A percentile compares a stretch with the other conserved stretches of the same genome.
These are phyloP conservation scores for Centella asiatica DNA, from an alignment of 129 eudicot genomes.

Conservation along the genomic window DNA sequence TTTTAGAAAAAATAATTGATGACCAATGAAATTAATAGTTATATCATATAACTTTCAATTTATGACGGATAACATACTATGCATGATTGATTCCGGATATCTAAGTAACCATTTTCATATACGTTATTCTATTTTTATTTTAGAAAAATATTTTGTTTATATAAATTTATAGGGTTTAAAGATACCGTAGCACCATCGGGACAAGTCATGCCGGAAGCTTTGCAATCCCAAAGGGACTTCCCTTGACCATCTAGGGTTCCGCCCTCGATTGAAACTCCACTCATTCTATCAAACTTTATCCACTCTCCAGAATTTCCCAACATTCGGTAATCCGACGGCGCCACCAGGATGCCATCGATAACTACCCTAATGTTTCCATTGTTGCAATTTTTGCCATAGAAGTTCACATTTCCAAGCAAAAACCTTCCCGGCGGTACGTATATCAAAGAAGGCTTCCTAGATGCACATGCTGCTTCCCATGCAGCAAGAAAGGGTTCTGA, in stretches of 20 bases:
- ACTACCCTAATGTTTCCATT: neutral
- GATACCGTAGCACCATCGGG: neutral
- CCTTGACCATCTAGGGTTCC: constrained; percentile 1
- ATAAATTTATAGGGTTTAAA: neutral
- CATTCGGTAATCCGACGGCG: neutral
- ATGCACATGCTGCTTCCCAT: neutral
- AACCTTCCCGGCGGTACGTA: neutral
- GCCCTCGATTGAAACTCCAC: neutral
- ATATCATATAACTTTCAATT: too few relatives aligned
- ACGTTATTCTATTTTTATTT: too few relatives aligned
- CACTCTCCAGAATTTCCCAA: neutral
- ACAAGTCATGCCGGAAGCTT: neutral
- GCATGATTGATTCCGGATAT: too few relatives aligned
- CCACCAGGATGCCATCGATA: neutral
- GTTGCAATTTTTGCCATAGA: neutral
- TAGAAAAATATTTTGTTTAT: neutral
- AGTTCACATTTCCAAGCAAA: neutral
- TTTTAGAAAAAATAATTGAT: too few relatives aligned
- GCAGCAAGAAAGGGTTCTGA: neutral
- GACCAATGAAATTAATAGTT: too few relatives aligned
- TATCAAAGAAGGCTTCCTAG: neutral
- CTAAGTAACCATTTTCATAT: neutral
- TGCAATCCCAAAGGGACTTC: neutral
- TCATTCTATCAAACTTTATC: neutral
- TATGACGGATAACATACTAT: too few relatives aligned